Evolutionary conservation across 2,329 filamentous ascomycete species (phyloP).

Genomic region (Trichoderma semiorbis): DNA sequence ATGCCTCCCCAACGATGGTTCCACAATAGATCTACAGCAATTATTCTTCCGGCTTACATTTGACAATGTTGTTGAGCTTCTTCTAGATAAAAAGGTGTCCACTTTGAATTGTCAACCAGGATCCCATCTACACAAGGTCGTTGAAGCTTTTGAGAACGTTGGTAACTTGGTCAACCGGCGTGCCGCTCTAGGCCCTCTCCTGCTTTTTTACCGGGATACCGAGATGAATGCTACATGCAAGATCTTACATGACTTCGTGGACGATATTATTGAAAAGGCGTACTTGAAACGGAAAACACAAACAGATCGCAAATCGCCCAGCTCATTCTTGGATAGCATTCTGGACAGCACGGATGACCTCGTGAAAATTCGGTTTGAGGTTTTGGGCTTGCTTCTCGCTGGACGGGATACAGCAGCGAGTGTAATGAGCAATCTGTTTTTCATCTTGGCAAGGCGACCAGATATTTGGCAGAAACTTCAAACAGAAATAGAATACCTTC

Average conservation of each 20-base stretch:
- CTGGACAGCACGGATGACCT: neutral
- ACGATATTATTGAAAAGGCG: neutral
- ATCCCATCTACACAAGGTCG: neutral
- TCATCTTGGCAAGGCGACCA: neutral
- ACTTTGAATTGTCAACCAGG: neutral
- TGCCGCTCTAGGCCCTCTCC: neutral
- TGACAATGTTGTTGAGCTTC: neutral
- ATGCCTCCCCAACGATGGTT: neutral
- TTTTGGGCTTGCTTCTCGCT: neutral
- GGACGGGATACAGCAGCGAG: neutral
- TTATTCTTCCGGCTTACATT: neutral
- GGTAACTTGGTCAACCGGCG: slow-evolving; percentile 1
- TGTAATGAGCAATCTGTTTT: neutral
- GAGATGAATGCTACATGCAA: neutral
- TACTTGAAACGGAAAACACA: neutral
- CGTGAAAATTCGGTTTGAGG: neutral
- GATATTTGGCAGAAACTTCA: neutral
- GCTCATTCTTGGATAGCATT: neutral
- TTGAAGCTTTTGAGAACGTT: neutral
- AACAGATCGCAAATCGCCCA: too few species aligned
- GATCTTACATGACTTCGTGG: neutral
- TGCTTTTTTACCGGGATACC: neutral
- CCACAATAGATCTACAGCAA: neutral
- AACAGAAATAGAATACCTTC: neutral
- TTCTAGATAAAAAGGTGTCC: neutral